Evolutionary conservation across 176 grass and related monocot species (phyloP).

Genomic region (Oryza brachyantha): DNA sequence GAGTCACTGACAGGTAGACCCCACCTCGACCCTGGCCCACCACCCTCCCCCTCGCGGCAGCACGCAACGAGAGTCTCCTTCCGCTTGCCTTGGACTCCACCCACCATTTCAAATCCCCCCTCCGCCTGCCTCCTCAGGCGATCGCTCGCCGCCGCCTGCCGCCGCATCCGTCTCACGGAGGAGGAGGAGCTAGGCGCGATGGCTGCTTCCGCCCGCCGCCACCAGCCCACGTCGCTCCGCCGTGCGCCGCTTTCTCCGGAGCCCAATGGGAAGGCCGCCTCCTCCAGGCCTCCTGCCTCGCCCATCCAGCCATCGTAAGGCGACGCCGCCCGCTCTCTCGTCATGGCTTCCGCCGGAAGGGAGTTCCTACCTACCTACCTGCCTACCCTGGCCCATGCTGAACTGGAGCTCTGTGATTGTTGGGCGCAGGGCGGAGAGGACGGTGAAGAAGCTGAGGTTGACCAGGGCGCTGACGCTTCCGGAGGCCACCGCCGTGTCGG

Average conservation of each 20-base stretch:
- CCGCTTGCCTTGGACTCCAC: constrained; percentile 5
- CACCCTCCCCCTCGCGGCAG: background rate
- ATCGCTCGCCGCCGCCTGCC: too few relatives aligned
- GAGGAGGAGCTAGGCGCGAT: too few relatives aligned
- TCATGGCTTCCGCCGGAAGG: background rate
- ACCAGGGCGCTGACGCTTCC: constrained; percentile 64
- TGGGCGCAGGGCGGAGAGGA: constrained; percentile 54
- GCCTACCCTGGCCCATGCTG: background rate
- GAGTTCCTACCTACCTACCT: background rate
- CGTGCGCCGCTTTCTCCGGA: background rate
- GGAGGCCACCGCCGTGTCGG: constrained; percentile 59
- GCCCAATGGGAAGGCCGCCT: constrained; percentile 19
- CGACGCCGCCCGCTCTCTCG: background rate
- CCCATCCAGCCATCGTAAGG: constrained; percentile 33
- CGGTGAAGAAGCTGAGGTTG: constrained; percentile 74
- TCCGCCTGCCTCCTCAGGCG: too few relatives aligned
- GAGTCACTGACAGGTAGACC: background rate
- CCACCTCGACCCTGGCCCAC: background rate
- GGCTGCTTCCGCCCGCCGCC: too few relatives aligned
- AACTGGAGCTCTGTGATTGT: background rate
- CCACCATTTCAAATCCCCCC: constrained; percentile 27
- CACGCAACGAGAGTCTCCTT: background rate
- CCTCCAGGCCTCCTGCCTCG: constrained; percentile 43
- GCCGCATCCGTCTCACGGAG: too few relatives aligned
- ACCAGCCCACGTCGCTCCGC: constrained; percentile 8